These are phyloP conservation scores for Globisporangium apiculatum DNA, from an alignment of 352 stramenopile species.

Conservation along the genomic window DNA sequence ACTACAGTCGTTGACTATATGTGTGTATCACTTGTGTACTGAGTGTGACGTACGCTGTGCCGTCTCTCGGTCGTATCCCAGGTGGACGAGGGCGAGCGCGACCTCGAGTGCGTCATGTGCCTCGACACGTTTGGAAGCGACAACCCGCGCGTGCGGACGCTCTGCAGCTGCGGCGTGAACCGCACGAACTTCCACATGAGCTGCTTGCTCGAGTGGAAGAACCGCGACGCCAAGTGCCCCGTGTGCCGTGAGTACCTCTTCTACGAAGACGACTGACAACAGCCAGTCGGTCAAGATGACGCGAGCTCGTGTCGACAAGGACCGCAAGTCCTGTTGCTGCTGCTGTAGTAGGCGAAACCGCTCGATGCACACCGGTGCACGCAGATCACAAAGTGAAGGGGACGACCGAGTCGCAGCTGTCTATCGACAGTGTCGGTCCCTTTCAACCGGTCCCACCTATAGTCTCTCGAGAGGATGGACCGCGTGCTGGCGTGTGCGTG, in stretches of 20 bases:
- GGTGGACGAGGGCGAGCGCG: constrained; percentile 50
- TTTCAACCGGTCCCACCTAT: too few relatives aligned
- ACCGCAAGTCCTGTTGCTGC: too few relatives aligned
- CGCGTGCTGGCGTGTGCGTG: too few relatives aligned
- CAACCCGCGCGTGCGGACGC: constrained; percentile 76
- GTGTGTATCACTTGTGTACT: background rate
- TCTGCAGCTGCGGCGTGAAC: constrained; percentile 88
- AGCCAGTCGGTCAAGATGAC: too few relatives aligned
- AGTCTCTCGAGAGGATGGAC: too few relatives aligned
- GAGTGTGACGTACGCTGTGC: background rate
- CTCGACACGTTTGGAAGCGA: constrained; percentile 64
- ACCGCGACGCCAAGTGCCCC: constrained; percentile 78
- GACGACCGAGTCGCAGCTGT: too few relatives aligned
- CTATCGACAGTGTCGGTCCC: too few relatives aligned
- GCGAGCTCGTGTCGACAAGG: too few relatives aligned
- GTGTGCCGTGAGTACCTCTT: constrained; percentile 83
- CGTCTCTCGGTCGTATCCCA: constrained; percentile 11
- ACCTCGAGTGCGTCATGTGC: constrained; percentile 87
- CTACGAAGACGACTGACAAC: constrained; percentile 58
- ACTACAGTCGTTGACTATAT: background rate
- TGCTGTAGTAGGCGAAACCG: too few relatives aligned
- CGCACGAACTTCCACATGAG: constrained; percentile 87
- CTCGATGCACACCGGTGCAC: too few relatives aligned
- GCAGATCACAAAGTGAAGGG: too few relatives aligned
- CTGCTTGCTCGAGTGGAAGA: constrained; percentile 84